phyloP scores from a whole-genome alignment of 2,329 filamentous ascomycete species.

The Mycogone perniciosa region DNA sequence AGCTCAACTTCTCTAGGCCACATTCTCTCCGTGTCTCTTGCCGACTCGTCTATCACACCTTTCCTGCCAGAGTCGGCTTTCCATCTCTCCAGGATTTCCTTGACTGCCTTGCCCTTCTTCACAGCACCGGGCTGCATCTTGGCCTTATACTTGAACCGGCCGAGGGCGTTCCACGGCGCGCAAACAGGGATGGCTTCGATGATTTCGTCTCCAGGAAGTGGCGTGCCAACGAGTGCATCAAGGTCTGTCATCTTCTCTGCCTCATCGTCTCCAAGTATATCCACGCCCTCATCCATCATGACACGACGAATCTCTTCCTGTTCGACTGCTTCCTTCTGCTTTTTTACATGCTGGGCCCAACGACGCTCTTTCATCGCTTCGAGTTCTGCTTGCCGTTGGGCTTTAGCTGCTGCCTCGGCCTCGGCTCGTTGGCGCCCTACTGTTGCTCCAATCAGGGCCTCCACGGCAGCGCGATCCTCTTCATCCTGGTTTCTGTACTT shows the following conservation, averaged over 20 bases:
- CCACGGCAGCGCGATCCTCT: slow-evolving; percentile 78
- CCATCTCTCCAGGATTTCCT: slow-evolving; percentile 84
- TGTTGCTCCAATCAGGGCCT: slow-evolving; percentile 76
- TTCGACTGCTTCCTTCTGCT: slow-evolving; percentile 68
- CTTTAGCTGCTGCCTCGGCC: slow-evolving; percentile 62
- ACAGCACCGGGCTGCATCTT: slow-evolving; percentile 85
- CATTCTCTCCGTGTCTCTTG: slow-evolving; percentile 63
- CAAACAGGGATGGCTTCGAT: slow-evolving; percentile 60
- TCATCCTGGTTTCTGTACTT: slow-evolving; percentile 96
- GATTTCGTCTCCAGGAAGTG: slow-evolving; percentile 76
- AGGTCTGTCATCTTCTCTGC: slow-evolving; percentile 49
- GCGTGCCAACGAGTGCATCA: slow-evolving; percentile 70
- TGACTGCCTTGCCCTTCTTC: slow-evolving; percentile 93
- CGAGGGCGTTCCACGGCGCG: slow-evolving; percentile 58
- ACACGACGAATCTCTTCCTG: slow-evolving; percentile 63
- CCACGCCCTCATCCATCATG: slow-evolving; percentile 53
- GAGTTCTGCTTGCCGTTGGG: slow-evolving; percentile 59
- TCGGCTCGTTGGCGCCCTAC: slow-evolving; percentile 61
- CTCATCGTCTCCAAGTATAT: slow-evolving; percentile 54
- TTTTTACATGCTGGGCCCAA: slow-evolving; percentile 70
- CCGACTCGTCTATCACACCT: slow-evolving; percentile 54
- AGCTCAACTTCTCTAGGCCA: slow-evolving; percentile 84
- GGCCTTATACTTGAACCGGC: slow-evolving; percentile 81
- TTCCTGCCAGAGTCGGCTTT: slow-evolving; percentile 55
- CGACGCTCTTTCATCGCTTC: slow-evolving; percentile 69